Base-by-base conservation (phyloP, 1,284 basidiomycete genomes). In the Singerocomus inundabilis region DNA sequence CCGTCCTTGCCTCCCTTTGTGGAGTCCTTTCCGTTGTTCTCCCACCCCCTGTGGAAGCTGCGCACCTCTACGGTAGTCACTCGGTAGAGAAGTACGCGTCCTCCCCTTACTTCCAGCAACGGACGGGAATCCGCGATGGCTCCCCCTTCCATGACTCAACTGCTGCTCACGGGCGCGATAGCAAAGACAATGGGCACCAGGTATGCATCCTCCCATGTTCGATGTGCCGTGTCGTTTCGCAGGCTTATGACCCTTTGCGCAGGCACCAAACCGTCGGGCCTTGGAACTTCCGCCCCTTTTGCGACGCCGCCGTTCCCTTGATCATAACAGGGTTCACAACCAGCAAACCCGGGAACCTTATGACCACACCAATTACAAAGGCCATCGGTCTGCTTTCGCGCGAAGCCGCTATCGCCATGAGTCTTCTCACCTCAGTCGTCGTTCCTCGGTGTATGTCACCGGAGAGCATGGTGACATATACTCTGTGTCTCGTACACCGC, bases 391-490 rank as follows among this genome's bases (percentile, higher is more conserved):
- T 40, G 53, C 31, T 33, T 66, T 62, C 32, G 57, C 63, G 24
- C 56, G 61, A 9, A 61, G 48, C 30, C 60, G 56, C 16, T 47
- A 53, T 46, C 63, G 43, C 18, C 52, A 30, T 18, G 46, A 31
- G 4, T 8, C 48, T 29, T 32, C 2, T 6, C 2, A 29, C 25
- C 45, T 41, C 21, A 28, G 8, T 47, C 57, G 50, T 35, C 59
- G 56, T 13, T 60, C 59, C 8, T 61, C 60, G 10, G 35, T 66
- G 39, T 57, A 57, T 31, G 52, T 61, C 15, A 18, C 48, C 4
- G 62, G 58, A 31, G 55, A 65, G n/a, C 50, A 60, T 21, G 59
- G 63, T 4, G 28, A 57, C 25, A 53, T 35, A n/a, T 64, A 60
- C 24, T 3, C 59, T 2, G 51, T 67, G 34, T 54, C 62, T 18